Evolutionary conservation across 1,284 basidiomycete genomes (phyloP), one percentile per base, ranked within the genome.

Genomic region (Cryptococcus hybrid): DNA sequence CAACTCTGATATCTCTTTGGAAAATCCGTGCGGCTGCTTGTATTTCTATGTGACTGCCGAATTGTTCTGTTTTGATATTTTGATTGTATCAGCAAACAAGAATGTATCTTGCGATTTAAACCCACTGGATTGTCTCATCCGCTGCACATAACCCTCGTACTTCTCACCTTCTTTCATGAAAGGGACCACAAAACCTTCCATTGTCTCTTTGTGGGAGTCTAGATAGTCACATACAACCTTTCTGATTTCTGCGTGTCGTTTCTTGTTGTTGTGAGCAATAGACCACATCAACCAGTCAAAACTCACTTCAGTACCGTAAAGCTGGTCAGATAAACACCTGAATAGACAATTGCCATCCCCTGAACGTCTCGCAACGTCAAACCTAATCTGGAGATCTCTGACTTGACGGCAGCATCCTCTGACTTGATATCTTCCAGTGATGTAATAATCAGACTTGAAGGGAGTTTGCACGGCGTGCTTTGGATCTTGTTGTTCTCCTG

Each of bases 301-400:
- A 50, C 58, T 56, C 47, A 60, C 58, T 54, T 60, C 58, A 8
- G 65, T 65, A 47, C 74, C 74, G 62, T 68, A 76, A 4, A 74
- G 62, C 56, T 76, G 74, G 55, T 74, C 72, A 6, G 63, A 65
- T 42, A 76, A 51, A 2, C 69, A 69, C 46, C 74, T 58, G 57
- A 76, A 76, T 24, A 74, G 58, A 55, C 74, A 76, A 57, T 76
- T 76, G 13, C 74, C 74, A 61, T 76, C 74, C 36, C 72, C n/a
- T 67, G 62, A 1, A 76, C 70, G 53, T 76, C 71, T n/a, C 74
- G 62, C 51, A 76, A 58, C 3, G 45, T 50, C 30, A 76, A 60
- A 5, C 64, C 64, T 18, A 76, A 50, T 9, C 74, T 62, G 9
- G 59, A 35, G 13, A 71, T 49, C 30, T 62, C 60, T n/a, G 36